phyloP scores from a whole-genome alignment of 345 rosid genomes.

The Jatropha curcas region DNA sequence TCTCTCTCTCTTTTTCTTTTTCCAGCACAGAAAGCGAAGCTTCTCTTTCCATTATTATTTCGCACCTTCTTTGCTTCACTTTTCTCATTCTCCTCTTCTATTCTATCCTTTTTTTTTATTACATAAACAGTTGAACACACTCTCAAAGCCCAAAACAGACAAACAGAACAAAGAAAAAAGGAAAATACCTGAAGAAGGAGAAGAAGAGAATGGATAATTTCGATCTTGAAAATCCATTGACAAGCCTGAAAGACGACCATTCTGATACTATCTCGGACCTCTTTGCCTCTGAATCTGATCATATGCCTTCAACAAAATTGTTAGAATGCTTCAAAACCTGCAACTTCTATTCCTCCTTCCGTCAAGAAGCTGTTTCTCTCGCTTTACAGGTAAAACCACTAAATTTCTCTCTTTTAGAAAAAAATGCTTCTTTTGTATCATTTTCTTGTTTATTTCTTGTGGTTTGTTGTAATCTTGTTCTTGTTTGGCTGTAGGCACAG shows the following conservation, averaged over 20 bases:
- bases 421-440: neutral
- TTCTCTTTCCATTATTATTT: constrained; percentile 39
- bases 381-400: constrained; percentile 43
- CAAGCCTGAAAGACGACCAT: constrained; percentile 26
- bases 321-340: constrained; percentile 21
- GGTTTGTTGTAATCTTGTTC: neutral
- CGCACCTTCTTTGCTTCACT: constrained; percentile 16
- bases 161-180: too few species aligned
- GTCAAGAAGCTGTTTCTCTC: constrained; percentile 46
- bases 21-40: constrained; percentile 40
- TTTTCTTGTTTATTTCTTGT: neutral
- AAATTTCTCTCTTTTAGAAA: too few species aligned
- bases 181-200: neutral
- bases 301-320: constrained; percentile 38
- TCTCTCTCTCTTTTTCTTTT: neutral
- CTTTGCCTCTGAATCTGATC: constrained; percentile 45
- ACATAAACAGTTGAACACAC: neutral
- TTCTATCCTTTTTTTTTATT: constrained; percentile 10
- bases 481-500: constrained; percentile 16
- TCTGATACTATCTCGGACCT: constrained; percentile 28
- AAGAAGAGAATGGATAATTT: constrained; percentile 31
- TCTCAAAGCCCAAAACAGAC: neutral
- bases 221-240: constrained; percentile 50
- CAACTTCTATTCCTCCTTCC: constrained; percentile 30
- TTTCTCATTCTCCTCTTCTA: constrained; percentile 12